These are phyloP conservation scores for Kodamaea lidongshanica DNA, from an alignment of 805 yeast species.

Conservation along the genomic window DNA sequence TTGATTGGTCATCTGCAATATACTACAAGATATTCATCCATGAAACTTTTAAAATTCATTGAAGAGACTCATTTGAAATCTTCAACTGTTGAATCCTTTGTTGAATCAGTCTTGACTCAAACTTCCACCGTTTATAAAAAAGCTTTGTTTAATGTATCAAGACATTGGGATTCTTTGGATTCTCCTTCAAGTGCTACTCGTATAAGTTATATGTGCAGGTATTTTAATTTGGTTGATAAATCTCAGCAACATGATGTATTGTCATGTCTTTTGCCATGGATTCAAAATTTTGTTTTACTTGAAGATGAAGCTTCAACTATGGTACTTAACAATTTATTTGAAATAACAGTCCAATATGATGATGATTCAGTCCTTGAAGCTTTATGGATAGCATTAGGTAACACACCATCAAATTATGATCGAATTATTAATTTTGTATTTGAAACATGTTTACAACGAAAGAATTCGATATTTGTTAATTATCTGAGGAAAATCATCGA, in stretches of 20 bases:
- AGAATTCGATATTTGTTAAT: constrained; percentile 70
- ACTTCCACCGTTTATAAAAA: constrained; percentile 83
- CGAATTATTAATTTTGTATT: constrained; percentile 67
- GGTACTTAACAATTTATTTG: constrained; percentile 77
- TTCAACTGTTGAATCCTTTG: constrained; percentile 45
- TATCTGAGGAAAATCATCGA: constrained; percentile 77
- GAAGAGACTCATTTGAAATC: constrained; percentile 47
- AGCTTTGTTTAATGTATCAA: constrained; percentile 73
- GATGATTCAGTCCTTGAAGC: constrained; percentile 85
- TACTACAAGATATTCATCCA: constrained; percentile 66
- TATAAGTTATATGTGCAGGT: constrained; percentile 67
- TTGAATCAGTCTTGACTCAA: constrained; percentile 65
- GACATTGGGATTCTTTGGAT: constrained; percentile 52
- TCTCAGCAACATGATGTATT: constrained; percentile 70
- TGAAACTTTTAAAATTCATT: constrained; percentile 58
- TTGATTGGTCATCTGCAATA: constrained; percentile 70
- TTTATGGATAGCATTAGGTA: constrained; percentile 90
- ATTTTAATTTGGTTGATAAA: constrained; percentile 52
- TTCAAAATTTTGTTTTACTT: constrained; percentile 37
- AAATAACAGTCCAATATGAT: constrained; percentile 74
- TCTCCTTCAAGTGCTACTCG: constrained; percentile 56
- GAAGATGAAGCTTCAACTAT: constrained; percentile 39
- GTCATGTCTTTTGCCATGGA: constrained; percentile 84
- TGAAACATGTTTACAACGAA: constrained; percentile 58
- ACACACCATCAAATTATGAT: constrained; percentile 61